These are phyloP conservation scores for Macrophomina tecta DNA, from an alignment of 2,329 filamentous ascomycete species.

Conservation along the genomic window DNA sequence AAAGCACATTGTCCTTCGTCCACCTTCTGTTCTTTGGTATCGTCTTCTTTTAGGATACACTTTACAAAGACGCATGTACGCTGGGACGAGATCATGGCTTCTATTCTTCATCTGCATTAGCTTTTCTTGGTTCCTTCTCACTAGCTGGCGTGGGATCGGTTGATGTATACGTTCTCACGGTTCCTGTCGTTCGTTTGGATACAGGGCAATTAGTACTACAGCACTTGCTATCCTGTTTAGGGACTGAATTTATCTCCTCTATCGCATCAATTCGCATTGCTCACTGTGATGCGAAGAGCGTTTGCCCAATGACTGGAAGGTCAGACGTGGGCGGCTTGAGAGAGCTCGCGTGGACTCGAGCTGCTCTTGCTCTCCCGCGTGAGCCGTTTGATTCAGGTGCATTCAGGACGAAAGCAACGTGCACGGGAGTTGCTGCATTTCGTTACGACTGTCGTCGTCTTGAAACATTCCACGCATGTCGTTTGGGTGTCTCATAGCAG, in stretches of 20 bases:
- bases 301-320: too few relatives aligned
- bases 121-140: constrained; percentile 1
- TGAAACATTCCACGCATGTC: background rate
- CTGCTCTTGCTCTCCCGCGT: too few relatives aligned
- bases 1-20: constrained; percentile 20
- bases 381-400: too few relatives aligned
- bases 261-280: background rate
- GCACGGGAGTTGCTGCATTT: too few relatives aligned
- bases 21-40: constrained; percentile 26
- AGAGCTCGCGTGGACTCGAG: too few relatives aligned
- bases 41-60: constrained; percentile 26
- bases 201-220: background rate
- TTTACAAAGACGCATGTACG: constrained; percentile 39
- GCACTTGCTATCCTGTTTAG: constrained; percentile 6
- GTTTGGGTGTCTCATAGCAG: background rate
- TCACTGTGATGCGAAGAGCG: background rate
- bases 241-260: constrained; percentile 18
- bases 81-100: constrained; percentile 42
- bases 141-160: constrained; percentile 19
- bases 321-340: too few relatives aligned
- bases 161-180: constrained; percentile 35
- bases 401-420: too few relatives aligned
- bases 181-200: constrained; percentile 30
- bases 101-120: constrained; percentile 33
- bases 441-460: too few relatives aligned